Conservation (phyloP, 1,284 basidiomycete species). For the Cryptococcus amylolentus region DNA sequence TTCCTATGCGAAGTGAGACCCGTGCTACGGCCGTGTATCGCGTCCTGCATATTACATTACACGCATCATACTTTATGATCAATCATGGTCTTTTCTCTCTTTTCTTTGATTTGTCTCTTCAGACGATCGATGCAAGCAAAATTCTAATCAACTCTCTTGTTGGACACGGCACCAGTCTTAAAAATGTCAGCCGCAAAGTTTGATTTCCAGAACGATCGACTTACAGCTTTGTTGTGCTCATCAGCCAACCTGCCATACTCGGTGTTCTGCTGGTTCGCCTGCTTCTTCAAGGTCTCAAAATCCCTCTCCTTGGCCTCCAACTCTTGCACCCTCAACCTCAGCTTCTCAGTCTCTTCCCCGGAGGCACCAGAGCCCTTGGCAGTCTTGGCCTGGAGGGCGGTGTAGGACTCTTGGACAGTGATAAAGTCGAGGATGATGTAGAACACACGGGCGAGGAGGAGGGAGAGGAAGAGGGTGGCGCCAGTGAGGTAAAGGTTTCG, state of each 20-base stretch:
- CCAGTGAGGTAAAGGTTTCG: conserved; percentile 82
- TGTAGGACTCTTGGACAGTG: conserved; percentile 81
- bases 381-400: conserved; percentile 68
- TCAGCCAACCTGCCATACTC: conserved; percentile 79
- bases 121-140: background rate
- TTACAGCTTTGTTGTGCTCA: conserved; percentile 63
- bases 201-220: conserved; percentile 6
- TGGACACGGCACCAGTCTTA: conserved; percentile 56
- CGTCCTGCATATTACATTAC: too few relatives aligned
- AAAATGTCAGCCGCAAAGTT: background rate
- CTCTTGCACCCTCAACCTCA: conserved; percentile 61
- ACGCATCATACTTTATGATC: too few relatives aligned
- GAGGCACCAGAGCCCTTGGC: conserved; percentile 47
- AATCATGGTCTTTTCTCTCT: too few relatives aligned
- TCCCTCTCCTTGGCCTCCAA: conserved; percentile 67
- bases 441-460: conserved; percentile 88
- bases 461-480: conserved; percentile 87
- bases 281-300: conserved; percentile 77
- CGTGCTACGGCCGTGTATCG: too few relatives aligned
- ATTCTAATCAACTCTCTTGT: conserved; percentile 52
- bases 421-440: conserved; percentile 88
- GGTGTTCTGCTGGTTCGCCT: conserved; percentile 67
- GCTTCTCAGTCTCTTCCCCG: conserved; percentile 51
- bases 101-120: background rate
- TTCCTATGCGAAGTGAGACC: too few relatives aligned